Evolutionary conservation across 768 basidiomycete genomes (phyloP), one percentile per base, ranked within the genome.

Genomic region (Hydnomerulius pinastri): DNA sequence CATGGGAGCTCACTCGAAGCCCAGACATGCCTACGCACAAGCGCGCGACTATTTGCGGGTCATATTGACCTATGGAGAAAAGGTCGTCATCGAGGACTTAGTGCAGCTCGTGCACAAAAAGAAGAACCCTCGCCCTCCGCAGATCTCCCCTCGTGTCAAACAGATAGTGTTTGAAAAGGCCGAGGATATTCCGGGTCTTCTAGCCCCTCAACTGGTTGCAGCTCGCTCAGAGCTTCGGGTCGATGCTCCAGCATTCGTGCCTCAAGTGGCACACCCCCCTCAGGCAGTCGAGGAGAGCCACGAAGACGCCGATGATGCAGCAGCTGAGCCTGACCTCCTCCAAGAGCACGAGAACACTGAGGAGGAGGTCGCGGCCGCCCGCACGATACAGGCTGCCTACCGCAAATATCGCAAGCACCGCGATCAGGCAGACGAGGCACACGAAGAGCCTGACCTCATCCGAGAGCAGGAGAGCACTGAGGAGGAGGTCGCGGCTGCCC

Each of bases 141-240:
- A n/a, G n/a, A n/a, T n/a, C n/a, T n/a, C n/a, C n/a, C n/a, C 10
- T 11, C 47, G 53, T 24, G 62, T 69, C 11, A 66, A 67, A 5
- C 63, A 59, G 15, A 57, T 71, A 6, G 50, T 62, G 9, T 73
- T 64, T 59, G 45, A 61, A 13, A 48, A 56, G 12, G 28, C 55
- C 5, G 60, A 57, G n/a, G 68, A 68, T 7, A 60, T 72, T 18
- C 62, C 61, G 4, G 33, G 24, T 18, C 54, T 71, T 18, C 55
- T 71, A 7, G 46, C 50, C 15, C 47, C 51, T 9, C 44, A 42
- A 7, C 25, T 43, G 24, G 35, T 46, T 12, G 36, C 47, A 7
- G 45, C 54, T 5, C 46, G 32, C 4, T 43, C 51, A 7, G 29
- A 53, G 4, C 50, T 58, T 10, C 39, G 50, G 28, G 39, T 44